Evolutionary conservation across 257 asterid species (phyloP), one percentile per base, ranked within the genome.

Genomic region (Petrea volubilis): DNA sequence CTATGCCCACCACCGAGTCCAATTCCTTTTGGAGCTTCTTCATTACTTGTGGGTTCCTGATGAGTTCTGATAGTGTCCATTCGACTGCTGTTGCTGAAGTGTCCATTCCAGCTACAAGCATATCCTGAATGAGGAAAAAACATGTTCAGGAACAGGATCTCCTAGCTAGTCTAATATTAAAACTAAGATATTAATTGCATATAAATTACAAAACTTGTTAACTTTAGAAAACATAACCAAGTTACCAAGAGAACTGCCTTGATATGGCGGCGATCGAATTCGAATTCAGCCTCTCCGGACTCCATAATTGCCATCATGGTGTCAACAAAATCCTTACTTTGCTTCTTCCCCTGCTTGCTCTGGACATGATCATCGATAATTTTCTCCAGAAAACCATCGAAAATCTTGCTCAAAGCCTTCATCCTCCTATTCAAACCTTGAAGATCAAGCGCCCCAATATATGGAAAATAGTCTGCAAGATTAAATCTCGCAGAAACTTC

Each of bases 61-160:
- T 47, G 27, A 84, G 78, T 67, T 84, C 88, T 1, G 86, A 72
- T 2, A 84, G 7, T 2, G 74, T 50, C 86, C 89, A 84, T 28
- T 77, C 87, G 3, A 79, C 44, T 7, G 70, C 33, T 3, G 84
- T 18, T 6, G 82, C 10, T 6, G 80, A 23, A 1, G 88, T 84
- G 41, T 80, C 86, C 60, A 64, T 78, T 66, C 80, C 85, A 15
- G 76, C 82, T 10, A 81, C 1, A 0, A 84, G 15, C 79, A 84
- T 15, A 43, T 77, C 88, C 85, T 83, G 55, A 14, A 67, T 12
- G 15, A 28, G 24, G 6, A 36, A 56, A 2, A 36, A 56, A 2
- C 4, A 44, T 25, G 31, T 6, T n/a, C 4, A 2, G n/a, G 21
- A 4, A 25, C 28, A 9, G 1, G 12, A 3, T 31, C 7, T 33